Evolutionary conservation across 805 yeast species (phyloP), one percentile per base, ranked within the genome.

Genomic region (Hanseniaspora singularis): DNA sequence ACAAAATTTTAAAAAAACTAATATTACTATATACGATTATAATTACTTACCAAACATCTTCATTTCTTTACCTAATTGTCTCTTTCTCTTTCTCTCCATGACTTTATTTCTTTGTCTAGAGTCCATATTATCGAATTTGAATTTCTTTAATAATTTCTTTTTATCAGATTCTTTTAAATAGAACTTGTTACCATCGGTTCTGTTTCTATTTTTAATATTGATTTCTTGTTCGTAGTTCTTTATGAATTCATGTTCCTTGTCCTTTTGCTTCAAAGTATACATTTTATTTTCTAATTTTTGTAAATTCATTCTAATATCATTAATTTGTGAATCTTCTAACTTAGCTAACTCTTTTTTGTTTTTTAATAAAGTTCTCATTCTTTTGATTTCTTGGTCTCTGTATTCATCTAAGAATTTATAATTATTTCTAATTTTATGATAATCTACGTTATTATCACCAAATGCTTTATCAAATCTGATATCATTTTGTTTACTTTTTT

Each of bases 401-500:
- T 92, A 92, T 33, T 81, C 87, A 61, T 87, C 95, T 49, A 92
- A 65, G 58, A 92, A 92, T 37, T 76, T 72, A 65, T 92, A 92
- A 57, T 89, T 79, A 56, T 77, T 74, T 51, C 96, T 70, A 15
- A 83, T 73, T 50, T 71, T 69, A 27, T 69, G 65, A 50, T 74
- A 64, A 59, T 88, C 89, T 54, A 81, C 81, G 1, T 92, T 84
- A 55, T 77, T 81, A 20, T 44, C 41, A 49, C 97, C 97, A 52
- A 77, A 76, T 0, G 95, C 87, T 2, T 89, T 73, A 62, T 92
- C 96, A 60, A 92, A 92, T 54, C 98, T 71, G 28, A 94, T 80
- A 65, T 92, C 98, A 31, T 58, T 55, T 22, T 32, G 32, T 10
- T 38, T 37, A 9, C 27, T 26, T 30, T 37, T 16, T 2, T 40